These are phyloP conservation scores for Wickerhamiella sergipiensis DNA, from an alignment of 805 yeast species.

Conservation along the genomic window DNA sequence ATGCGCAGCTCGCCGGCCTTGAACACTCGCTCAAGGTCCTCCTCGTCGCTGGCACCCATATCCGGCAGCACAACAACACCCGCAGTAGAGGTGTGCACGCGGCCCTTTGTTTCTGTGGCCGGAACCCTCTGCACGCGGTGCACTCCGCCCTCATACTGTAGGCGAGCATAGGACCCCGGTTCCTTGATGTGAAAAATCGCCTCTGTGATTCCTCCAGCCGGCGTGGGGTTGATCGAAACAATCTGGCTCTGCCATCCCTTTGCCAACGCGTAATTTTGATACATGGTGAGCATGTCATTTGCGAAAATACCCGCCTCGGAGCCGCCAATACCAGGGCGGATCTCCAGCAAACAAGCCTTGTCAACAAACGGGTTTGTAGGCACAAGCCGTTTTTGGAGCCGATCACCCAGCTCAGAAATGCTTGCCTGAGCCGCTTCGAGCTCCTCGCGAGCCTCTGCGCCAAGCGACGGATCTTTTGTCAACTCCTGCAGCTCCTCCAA, in stretches of 20 bases:
- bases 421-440: constrained; percentile 33
- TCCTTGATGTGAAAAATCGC: constrained; percentile 64
- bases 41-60: constrained; percentile 31
- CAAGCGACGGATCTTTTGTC: constrained; percentile 34
- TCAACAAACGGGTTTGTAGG: constrained; percentile 71
- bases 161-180: constrained; percentile 58
- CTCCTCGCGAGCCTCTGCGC: constrained; percentile 51
- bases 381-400: constrained; percentile 42
- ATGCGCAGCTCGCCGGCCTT: constrained; percentile 79
- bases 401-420: constrained; percentile 30
- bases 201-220: constrained; percentile 50
- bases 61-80: constrained; percentile 86
- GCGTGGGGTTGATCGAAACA: constrained; percentile 41
- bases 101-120: constrained; percentile 81
- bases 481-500: constrained; percentile 33
- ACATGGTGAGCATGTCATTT: constrained; percentile 68
- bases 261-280: constrained; percentile 49
- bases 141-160: constrained; percentile 85
- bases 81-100: constrained; percentile 91
- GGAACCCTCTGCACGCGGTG: constrained; percentile 94
- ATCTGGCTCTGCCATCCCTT: constrained; percentile 56
- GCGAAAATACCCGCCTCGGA: constrained; percentile 84
- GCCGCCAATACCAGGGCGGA: constrained; percentile 95
- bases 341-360: constrained; percentile 64
- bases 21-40: constrained; percentile 54